Evolutionary conservation across 2,329 filamentous ascomycete species (phyloP), one percentile per base, ranked within the genome.

Genomic region (Colletotrichum filicis): DNA sequence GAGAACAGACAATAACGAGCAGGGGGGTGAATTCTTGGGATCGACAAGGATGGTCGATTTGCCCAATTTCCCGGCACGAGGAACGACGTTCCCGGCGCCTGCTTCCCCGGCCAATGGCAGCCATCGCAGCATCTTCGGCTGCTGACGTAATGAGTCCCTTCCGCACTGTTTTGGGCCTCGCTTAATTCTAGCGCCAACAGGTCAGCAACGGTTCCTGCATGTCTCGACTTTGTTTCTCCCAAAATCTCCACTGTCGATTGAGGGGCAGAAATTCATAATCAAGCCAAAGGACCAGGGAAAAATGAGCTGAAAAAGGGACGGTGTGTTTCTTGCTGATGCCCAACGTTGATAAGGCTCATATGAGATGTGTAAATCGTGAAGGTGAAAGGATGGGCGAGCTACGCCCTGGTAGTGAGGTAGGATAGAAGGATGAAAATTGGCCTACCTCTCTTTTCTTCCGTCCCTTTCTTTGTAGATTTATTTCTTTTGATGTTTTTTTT

Each of bases 111-210:
- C 42, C 42, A 49, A 49, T 49, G 2, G 42, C 19, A 49, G 42
- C 42, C 19, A 49, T 22, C 42, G 19, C 16, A 49, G 42, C 42
- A 49, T 22, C 42, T n/a, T 22, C 42, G 42, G 42, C 19, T 49
- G 42, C 42, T 49, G 42, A 49, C 42, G 19, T 49, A 49, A 49
- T 11, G 42, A 7, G 1, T 1, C 19, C 7, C 7, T 11, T 22
- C 19, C 4, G 7, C 19, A 9, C 42, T 22, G 16, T 4, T 49
- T 49, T 11, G 42, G 16, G 24, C 11, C 24, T 37, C 35, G 12
- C 42, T 58, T 35, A 3, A n/a, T n/a, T 49, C 52, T 68, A 57
- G 62, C 68, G 42, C 62, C 56, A 70, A 58, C 37, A 68, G 58
- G 58, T 35, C 35, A 42, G 62, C 24, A 30, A 63, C 35, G 16